Conservation (phyloP, 2,329 filamentous ascomycete genomes). For the Pseudogymnoascus sp. region DNA sequence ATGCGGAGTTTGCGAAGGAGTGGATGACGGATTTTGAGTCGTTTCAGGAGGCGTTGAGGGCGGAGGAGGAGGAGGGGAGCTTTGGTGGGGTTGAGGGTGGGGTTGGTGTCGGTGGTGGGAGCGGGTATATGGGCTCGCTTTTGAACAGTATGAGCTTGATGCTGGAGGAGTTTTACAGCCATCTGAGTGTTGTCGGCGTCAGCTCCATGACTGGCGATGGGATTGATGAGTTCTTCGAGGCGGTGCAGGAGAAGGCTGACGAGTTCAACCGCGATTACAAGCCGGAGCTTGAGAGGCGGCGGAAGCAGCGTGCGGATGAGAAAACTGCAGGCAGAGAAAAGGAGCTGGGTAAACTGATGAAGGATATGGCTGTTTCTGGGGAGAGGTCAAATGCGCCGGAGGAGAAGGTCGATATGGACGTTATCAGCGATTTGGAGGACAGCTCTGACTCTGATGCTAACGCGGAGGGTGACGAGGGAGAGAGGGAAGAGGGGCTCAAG, state of each 20-base stretch:
- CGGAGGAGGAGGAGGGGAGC: conserved; percentile 69
- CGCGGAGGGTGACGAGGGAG: conserved; percentile 50
- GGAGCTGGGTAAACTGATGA: conserved; percentile 89
- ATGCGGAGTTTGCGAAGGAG: conserved; percentile 84
- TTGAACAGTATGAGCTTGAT: conserved; percentile 97
- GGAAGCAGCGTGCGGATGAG: conserved; percentile 64
- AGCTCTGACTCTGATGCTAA: conserved; percentile 51
- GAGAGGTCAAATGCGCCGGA: conserved; percentile 27
- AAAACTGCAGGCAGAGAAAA: conserved; percentile 65
- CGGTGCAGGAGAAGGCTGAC: conserved; percentile 74
- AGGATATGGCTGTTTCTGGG: conserved; percentile 65
- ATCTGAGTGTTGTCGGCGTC: conserved; percentile 86
- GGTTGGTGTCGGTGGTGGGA: conserved; percentile 51
- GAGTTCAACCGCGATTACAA: conserved; percentile 89
- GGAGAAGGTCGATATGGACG: conserved; percentile 30
- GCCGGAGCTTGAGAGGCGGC: conserved; percentile 76
- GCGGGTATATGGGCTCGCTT: conserved; percentile 91
- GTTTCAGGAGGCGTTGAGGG: conserved; percentile 76
- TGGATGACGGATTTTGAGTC: conserved; percentile 99
- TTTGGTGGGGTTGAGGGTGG: conserved; percentile 58
- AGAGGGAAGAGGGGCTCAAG: conserved; percentile 53
- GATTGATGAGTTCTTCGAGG: conserved; percentile 86
- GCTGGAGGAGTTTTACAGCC: conserved; percentile 94
- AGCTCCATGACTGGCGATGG: conserved; percentile 88
- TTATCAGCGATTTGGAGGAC: conserved; percentile 27